Evolutionary conservation across 345 rosid species (phyloP), one percentile per base, ranked within the genome.

Genomic region (Aegle marmelos): DNA sequence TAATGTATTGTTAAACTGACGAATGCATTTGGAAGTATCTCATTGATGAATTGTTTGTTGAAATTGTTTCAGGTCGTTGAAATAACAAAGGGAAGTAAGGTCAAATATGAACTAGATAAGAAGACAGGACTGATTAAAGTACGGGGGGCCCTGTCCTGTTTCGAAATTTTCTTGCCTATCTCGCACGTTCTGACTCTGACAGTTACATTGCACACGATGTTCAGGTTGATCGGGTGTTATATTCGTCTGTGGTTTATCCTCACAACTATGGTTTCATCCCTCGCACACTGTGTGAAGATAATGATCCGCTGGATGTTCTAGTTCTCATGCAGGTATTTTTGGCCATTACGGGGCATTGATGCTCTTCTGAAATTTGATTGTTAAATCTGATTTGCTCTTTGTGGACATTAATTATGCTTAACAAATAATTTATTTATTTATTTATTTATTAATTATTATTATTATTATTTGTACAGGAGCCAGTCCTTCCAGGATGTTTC

Each of bases 191-290:
- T 13, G 50, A 8, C 36, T 69, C 76, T 62, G 9, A 61, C 65
- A 60, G 68, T 76, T 33, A 30, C 61, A 30, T 3, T 19, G 6
- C 5, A 58, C 62, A 70, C 16, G 68, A 53, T 81, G 27, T 25
- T 77, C 74, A 93, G 98, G 98, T 95, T 37, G 98, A 95, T 75
- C 86, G 99, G 11, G 65, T 95, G 65, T 81, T 95, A 69, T 95
- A 93, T 82, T 95, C 98, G 10, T 95, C 99, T 0, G 97, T 95
- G 68, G 99, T 95, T 7, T 95, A 95, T 82, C 99, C 99, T 39
- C 99, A 95, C 77, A 93, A 95, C 90, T 95, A 95, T 34, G 99
- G 99, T 67, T 95, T 95, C 86, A 90, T 93, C 75, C 98, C 99
- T 16, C 83, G 98, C 76, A 90, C 98, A 27, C 79, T 95, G 71